A percentile compares a stretch with the other conserved stretches of the same genome.
Conservation (phyloP, 345 rosid genomes). For the Erysimum cheiranthoides region DNA sequence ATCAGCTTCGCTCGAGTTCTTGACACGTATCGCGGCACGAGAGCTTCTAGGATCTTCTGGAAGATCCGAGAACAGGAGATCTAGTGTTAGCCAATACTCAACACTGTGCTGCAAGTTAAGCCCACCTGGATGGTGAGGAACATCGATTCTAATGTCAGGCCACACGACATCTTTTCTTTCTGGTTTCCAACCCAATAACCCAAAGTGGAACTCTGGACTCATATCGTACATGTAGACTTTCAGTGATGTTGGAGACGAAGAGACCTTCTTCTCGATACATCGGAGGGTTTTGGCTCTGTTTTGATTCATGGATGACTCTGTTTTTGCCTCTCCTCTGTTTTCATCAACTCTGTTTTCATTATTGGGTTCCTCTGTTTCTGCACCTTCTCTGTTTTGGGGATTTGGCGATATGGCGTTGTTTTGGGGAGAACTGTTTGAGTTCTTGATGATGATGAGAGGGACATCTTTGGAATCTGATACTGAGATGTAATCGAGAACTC, state of each 20-base stretch:
- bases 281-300: slow-evolving; percentile 31
- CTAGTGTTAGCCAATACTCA: slow-evolving; percentile 93
- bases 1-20: slow-evolving; percentile 85
- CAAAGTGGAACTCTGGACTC: slow-evolving; percentile 88
- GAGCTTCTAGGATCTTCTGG: slow-evolving; percentile 51
- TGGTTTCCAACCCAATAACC: slow-evolving; percentile 74
- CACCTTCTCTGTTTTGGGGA: slow-evolving; percentile 40
- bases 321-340: slow-evolving; percentile 27
- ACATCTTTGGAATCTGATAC: slow-evolving; percentile 42
- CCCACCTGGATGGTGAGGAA: slow-evolving; percentile 86
- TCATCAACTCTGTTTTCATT: slow-evolving; percentile 39
- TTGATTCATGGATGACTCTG: slow-evolving; percentile 21
- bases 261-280: slow-evolving; percentile 3
- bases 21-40: slow-evolving; percentile 71
- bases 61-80: slow-evolving; percentile 79
- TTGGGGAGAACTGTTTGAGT: slow-evolving; percentile 22
- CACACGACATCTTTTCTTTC: slow-evolving; percentile 63
- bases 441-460: slow-evolving; percentile 44
- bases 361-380: slow-evolving; percentile 2
- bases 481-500: slow-evolving; percentile 48
- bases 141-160: slow-evolving; percentile 69
- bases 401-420: slow-evolving; percentile 40
- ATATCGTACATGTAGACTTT: slow-evolving; percentile 92
- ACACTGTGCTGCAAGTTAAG: slow-evolving; percentile 95
- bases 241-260: slow-evolving; percentile 46